Conservation (phyloP, 2,329 filamentous ascomycete species). For the Botrytis fabae region DNA sequence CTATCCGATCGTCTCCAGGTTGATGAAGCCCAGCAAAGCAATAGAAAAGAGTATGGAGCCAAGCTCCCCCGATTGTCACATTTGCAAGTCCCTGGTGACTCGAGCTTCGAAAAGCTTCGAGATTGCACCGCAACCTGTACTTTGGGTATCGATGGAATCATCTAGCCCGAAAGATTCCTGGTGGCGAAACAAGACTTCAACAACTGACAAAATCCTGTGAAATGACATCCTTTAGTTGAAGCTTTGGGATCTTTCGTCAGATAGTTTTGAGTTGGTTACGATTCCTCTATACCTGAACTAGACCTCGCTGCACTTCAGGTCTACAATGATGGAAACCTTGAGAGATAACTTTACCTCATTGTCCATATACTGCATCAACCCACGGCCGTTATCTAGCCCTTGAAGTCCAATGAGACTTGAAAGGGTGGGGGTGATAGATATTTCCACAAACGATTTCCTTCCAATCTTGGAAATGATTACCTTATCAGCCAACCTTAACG, state of each 20-base stretch:
- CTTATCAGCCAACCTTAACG: background rate
- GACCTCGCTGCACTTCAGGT: background rate
- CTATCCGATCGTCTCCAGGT: background rate
- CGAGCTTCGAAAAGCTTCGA: background rate
- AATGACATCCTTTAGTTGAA: background rate
- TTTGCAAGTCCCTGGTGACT: background rate
- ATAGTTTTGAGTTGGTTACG: background rate
- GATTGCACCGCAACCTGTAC: background rate
- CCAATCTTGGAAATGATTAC: background rate
- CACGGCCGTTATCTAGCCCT: background rate
- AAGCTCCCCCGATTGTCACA: background rate
- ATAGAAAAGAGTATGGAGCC: background rate
- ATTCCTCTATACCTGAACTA: background rate
- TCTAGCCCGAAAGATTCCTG: background rate
- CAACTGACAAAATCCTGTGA: background rate
- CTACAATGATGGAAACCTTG: background rate
- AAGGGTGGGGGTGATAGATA: background rate
- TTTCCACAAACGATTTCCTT: background rate
- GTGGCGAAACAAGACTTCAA: background rate
- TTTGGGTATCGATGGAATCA: too few relatives aligned
- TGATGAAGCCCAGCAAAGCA: background rate
- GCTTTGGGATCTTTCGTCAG: background rate
- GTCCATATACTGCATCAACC: background rate
- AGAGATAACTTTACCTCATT: background rate
- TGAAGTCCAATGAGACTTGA: background rate